Evolutionary conservation across 352 stramenopile genomes (phyloP).

Genomic region (Chrysophaeum taylorii): DNA sequence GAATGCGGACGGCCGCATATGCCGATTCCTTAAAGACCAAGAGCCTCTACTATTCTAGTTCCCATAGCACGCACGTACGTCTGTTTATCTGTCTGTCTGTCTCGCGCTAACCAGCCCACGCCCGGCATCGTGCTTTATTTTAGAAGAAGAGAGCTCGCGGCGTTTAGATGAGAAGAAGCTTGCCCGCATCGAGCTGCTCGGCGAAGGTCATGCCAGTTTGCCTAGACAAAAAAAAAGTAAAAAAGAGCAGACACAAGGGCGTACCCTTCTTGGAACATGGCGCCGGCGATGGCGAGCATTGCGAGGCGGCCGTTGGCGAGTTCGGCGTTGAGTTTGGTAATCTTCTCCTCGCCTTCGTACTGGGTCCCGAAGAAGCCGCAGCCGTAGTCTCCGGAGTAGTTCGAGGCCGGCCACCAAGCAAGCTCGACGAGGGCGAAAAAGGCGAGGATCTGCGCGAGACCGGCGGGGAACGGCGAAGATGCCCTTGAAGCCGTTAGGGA

Average conservation of each 20-base stretch:
- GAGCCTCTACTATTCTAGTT: too few relatives aligned
- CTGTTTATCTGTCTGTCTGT: too few relatives aligned
- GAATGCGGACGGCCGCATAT: too few relatives aligned
- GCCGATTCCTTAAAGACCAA: too few relatives aligned
- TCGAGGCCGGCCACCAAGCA: constrained; percentile 33
- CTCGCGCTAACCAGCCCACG: too few relatives aligned
- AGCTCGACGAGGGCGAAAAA: constrained; percentile 21
- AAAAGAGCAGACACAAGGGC: too few relatives aligned
- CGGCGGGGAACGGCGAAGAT: constrained; percentile 22
- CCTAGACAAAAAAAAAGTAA: too few relatives aligned
- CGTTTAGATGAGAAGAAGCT: constrained; percentile 3
- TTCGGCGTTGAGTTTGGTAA: constrained; percentile 28
- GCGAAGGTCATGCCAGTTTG: constrained; percentile 19
- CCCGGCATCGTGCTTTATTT: too few relatives aligned
- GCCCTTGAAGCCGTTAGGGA: constrained; percentile 23
- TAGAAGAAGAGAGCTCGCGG: too few relatives aligned
- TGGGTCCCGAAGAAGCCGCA: constrained; percentile 29
- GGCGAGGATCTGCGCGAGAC: constrained; percentile 19
- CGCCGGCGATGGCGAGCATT: constrained; percentile 21
- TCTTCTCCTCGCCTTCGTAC: constrained; percentile 27
- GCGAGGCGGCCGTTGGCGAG: constrained; percentile 21
- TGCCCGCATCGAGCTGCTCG: constrained; percentile 11
- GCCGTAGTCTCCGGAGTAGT: constrained; percentile 36
- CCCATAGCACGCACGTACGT: too few relatives aligned
- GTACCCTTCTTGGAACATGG: constrained; percentile 20